Conservation (phyloP, 2,329 filamentous ascomycete genomes). For the Geosmithia flava region DNA sequence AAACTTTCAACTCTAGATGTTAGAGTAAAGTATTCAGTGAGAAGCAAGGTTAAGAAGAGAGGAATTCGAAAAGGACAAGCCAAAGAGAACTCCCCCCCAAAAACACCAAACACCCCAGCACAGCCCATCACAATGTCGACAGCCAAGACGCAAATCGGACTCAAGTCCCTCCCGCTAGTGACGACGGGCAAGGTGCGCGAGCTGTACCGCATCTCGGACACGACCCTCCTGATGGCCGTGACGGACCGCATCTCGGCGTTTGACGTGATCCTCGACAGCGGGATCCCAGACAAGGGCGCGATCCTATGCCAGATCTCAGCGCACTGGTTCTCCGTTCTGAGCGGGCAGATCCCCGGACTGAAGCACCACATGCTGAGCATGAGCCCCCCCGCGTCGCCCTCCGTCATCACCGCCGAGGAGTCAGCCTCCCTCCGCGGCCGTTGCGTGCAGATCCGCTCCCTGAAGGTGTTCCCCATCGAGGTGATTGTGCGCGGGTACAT, state of each 20-base stretch:
- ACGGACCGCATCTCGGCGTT: constrained; percentile 91
- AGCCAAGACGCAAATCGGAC: constrained; percentile 13
- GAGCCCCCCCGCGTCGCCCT: constrained; percentile 19
- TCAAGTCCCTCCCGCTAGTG: constrained; percentile 20
- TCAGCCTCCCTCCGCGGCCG: constrained; percentile 45
- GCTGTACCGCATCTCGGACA: constrained; percentile 58
- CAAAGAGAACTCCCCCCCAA: too few relatives aligned
- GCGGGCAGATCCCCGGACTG: constrained; percentile 31
- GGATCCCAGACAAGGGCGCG: constrained; percentile 39
- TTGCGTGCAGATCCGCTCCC: constrained; percentile 64
- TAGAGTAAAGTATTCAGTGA: too few relatives aligned
- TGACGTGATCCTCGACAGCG: constrained; percentile 78
- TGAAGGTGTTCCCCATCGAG: constrained; percentile 54
- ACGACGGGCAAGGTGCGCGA: constrained; percentile 62
- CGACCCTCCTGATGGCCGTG: constrained; percentile 66
- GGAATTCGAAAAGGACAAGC: too few relatives aligned
- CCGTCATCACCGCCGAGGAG: constrained; percentile 25
- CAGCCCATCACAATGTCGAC: too few relatives aligned
- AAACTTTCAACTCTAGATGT: neutral
- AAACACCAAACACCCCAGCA: too few relatives aligned
- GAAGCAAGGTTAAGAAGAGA: too few relatives aligned
- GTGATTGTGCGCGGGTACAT: constrained; percentile 69
- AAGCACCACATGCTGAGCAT: constrained; percentile 40
- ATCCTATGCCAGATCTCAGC: constrained; percentile 33
- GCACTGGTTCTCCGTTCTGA: constrained; percentile 41